These are phyloP conservation scores for Amanita thiersii DNA, from an alignment of 768 basidiomycete genomes.

Conservation along the genomic window DNA sequence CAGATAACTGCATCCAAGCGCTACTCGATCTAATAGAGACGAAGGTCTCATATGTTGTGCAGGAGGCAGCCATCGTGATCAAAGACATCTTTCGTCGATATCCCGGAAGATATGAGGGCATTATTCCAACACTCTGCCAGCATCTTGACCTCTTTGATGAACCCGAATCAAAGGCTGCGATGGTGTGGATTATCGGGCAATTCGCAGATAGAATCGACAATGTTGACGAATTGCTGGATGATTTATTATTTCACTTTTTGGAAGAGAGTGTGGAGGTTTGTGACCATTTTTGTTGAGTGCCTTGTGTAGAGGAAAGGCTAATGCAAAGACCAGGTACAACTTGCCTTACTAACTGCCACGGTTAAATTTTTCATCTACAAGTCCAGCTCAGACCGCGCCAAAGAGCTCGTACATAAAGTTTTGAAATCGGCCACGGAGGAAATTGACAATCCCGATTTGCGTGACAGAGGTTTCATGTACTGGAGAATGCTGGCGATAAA, in stretches of 20 bases:
- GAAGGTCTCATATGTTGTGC: slow-evolving; percentile 93
- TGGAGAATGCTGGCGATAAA: slow-evolving; percentile 96
- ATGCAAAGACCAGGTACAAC: slow-evolving; percentile 67
- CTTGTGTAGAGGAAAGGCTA: not conserved
- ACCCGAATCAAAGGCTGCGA: slow-evolving; percentile 93
- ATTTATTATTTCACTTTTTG: slow-evolving; percentile 78
- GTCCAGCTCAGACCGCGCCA: slow-evolving; percentile 71
- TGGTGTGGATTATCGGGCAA: slow-evolving; percentile 98
- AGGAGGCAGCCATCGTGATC: slow-evolving; percentile 95
- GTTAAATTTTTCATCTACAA: slow-evolving; percentile 97
- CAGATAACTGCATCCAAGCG: slow-evolving; percentile 85
- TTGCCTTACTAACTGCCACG: slow-evolving; percentile 86
- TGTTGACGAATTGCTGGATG: slow-evolving; percentile 91
- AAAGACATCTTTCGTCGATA: slow-evolving; percentile 98
- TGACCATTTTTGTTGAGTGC: not conserved
- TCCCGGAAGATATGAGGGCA: slow-evolving; percentile 93
- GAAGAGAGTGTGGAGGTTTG: slow-evolving; percentile 89
- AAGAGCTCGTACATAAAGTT: slow-evolving; percentile 89
- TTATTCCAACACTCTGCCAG: slow-evolving; percentile 90
- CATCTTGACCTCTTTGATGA: slow-evolving; percentile 90
- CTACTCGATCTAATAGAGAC: slow-evolving; percentile 84
- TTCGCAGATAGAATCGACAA: slow-evolving; percentile 95
- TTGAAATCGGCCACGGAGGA: slow-evolving; percentile 97
- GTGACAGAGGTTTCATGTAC: slow-evolving; percentile 98
- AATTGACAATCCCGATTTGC: slow-evolving; percentile 94